These are phyloP conservation scores for Pseudogymnoascus sp. DNA, from an alignment of 2,329 filamentous ascomycete species.

Conservation along the genomic window DNA sequence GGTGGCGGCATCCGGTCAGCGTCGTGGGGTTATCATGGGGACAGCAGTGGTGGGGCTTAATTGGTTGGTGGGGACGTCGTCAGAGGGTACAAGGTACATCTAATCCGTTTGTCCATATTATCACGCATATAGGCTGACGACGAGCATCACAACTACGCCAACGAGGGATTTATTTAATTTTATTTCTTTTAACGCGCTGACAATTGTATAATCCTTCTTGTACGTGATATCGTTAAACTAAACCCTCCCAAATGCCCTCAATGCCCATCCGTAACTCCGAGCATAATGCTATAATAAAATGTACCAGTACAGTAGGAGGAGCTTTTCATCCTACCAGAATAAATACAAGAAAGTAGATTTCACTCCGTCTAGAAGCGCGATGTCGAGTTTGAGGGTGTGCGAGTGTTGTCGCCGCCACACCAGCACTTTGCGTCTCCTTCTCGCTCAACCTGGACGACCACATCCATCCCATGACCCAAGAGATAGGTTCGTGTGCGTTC, in stretches of 20 bases:
- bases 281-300: neutral
- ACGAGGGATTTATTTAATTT: neutral
- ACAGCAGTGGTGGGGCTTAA: neutral
- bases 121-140: neutral
- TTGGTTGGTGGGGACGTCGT: neutral
- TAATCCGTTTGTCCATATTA: neutral
- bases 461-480: slow-evolving; percentile 62
- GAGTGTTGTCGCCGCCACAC: slow-evolving; percentile 37
- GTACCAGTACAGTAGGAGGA: neutral
- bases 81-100: neutral
- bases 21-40: neutral
- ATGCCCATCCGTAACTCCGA: neutral
- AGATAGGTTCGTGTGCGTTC: slow-evolving; percentile 69
- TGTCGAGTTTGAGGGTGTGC: neutral
- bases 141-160: neutral
- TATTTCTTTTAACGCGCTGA: neutral
- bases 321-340: neutral
- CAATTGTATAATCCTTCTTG: neutral
- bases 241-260: neutral
- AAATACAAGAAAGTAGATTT: slow-evolving; percentile 1
- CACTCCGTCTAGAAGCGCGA: neutral
- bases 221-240: slow-evolving; percentile 1
- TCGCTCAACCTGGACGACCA: slow-evolving; percentile 79
- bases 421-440: slow-evolving; percentile 65
- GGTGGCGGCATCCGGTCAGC: neutral